Base-by-base conservation (phyloP, 441 rosid species). In the Adansonia gregorii region DNA sequence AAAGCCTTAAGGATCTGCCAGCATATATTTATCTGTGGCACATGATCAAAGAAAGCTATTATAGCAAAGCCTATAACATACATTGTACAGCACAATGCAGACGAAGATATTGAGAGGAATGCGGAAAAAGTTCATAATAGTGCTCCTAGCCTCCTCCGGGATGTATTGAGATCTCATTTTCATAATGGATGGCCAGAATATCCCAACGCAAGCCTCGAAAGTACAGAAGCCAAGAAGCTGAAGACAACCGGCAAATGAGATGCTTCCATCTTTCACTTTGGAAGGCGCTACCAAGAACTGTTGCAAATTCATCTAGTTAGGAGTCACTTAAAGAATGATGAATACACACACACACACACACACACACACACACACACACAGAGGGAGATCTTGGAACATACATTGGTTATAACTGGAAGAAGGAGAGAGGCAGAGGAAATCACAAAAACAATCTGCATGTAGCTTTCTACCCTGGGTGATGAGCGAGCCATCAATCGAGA, bases 141-240 rank as follows among this genome's bases (percentile, higher is more conserved):
- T 96, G 92, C 99, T 94, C 79, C 99, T 91, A 79, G 99, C 98
- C 85, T 96, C 99, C 85, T 96, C 99, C 0, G 99, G 98, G 78
- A 96, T 94, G 88, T 93, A 96, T 72, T 95, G 98, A 45, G 99
- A 92, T 82, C 98, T 87, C 99, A 94, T 95, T 88, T 95, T 95
- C 99, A 95, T 94, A 67, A 95, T 95, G 56, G 99, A 95, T 69
- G 99, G 98, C 99, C 99, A 95, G 86, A 94, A 95, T 78, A 94
- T 78, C 35, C 99, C 98, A 2, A 92, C 99, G 82, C 99, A 95
- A 22, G 93, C 89, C 88, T 96, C 99, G 79, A 96, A 96, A 20
- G 89, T 82, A 68, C 99, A 96, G 91, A 96, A 96, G 72, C 98
- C 98, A 58, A 94, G 83, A 60, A 94, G 86, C 88, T 93, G 97